Percentiles rank a stretch among this genome's conserved stretches.
Evolutionary conservation across 2,329 filamentous ascomycete species (phyloP).

Genomic region (Penicillium palitans): DNA sequence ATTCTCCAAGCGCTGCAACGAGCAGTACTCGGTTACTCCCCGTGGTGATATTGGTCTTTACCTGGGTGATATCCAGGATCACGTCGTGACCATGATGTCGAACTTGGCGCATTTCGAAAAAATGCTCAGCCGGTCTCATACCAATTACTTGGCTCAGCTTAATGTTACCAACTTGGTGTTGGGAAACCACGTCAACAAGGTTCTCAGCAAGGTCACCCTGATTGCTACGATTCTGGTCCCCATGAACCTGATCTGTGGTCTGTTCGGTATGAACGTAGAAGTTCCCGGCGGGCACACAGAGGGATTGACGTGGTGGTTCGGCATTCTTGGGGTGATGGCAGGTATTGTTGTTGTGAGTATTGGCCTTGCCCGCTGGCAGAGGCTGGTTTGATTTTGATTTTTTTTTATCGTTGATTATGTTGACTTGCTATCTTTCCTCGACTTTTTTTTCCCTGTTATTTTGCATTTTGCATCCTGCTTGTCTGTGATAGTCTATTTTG

Average conservation of each 20-base stretch:
- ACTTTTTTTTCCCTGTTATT: background rate
- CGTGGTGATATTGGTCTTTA: slow-evolving; percentile 97
- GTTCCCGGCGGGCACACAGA: slow-evolving; percentile 44
- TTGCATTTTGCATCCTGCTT: background rate
- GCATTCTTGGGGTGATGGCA: slow-evolving; percentile 49
- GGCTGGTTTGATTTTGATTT: slow-evolving; percentile 36
- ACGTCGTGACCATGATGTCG: slow-evolving; percentile 99
- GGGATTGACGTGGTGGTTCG: slow-evolving; percentile 51
- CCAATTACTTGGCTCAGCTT: slow-evolving; percentile 93
- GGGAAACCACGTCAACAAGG: slow-evolving; percentile 83
- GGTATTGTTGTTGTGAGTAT: slow-evolving; percentile 44
- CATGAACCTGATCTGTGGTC: slow-evolving; percentile 79
- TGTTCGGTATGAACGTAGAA: slow-evolving; percentile 55
- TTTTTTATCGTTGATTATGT: background rate
- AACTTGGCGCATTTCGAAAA: slow-evolving; percentile 96
- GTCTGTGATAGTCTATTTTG: background rate
- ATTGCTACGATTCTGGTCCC: slow-evolving; percentile 94
- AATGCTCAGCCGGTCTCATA: slow-evolving; percentile 90
- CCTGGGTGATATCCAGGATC: slow-evolving; percentile 95
- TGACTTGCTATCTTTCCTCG: background rate
- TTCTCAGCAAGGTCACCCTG: slow-evolving; percentile 92
- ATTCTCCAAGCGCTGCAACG: slow-evolving; percentile 98
- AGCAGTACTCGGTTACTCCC: slow-evolving; percentile 92
- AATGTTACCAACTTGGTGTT: slow-evolving; percentile 88
- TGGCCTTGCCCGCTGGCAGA: slow-evolving; percentile 43